Conservation (phyloP, 768 basidiomycete genomes). For the Tricholoma matsutake region DNA sequence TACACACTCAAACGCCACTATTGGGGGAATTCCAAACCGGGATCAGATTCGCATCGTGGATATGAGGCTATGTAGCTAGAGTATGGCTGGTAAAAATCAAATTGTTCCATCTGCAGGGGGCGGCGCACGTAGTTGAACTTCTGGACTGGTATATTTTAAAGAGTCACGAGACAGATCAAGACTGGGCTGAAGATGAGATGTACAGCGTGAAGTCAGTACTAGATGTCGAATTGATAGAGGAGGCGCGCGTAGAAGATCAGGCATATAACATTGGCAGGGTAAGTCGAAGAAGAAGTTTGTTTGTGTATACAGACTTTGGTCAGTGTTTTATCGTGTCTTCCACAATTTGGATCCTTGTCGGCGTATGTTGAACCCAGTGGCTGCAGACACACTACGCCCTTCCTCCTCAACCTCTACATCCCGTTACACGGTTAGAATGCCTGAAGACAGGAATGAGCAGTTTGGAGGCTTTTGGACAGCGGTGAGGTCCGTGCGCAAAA, state of each 20-base stretch:
- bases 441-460: conserved; percentile 16
- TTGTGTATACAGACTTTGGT: conserved; percentile 48
- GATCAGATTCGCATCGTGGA: neutral
- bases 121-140: no score
- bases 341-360: conserved; percentile 68
- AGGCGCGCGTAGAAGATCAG: no score
- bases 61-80: neutral
- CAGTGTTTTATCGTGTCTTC: conserved; percentile 76
- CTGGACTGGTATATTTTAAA: neutral
- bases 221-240: neutral
- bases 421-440: conserved; percentile 10
- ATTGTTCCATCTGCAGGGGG: neutral
- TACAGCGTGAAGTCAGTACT: neutral
- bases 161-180: neutral
- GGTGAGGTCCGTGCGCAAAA: conserved; percentile 56
- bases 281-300: conserved; percentile 27
- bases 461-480: conserved; percentile 15
- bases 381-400: conserved; percentile 48
- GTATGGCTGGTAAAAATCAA: neutral
- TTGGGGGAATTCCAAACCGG: neutral
- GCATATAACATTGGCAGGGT: no score
- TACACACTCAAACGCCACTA: neutral
- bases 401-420: conserved; percentile 19
- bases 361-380: conserved; percentile 57
- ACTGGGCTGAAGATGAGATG: neutral